Conservation (phyloP, 768 basidiomycete species). For the Trametes cubensis region DNA sequence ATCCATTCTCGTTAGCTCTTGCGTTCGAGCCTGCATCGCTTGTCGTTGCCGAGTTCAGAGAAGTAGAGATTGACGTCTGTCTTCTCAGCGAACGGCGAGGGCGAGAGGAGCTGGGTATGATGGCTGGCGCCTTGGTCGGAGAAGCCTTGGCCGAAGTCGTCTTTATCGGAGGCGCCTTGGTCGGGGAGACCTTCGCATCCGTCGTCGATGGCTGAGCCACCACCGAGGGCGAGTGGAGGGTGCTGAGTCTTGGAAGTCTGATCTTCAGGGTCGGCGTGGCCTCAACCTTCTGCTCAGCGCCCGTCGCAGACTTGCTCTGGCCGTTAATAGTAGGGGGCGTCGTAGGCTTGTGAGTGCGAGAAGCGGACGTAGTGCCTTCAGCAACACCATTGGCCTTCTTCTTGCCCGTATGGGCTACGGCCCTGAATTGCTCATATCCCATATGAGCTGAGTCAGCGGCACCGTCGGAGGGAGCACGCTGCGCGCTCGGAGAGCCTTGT, state of each 20-base stretch:
- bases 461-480: neutral
- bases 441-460: neutral
- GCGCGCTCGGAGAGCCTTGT: neutral
- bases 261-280: constrained; percentile 35
- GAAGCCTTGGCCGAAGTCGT: constrained; percentile 23
- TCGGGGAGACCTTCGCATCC: constrained; percentile 16
- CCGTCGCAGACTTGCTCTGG: constrained; percentile 27
- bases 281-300: constrained; percentile 23
- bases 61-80: constrained; percentile 26
- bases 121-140: constrained; percentile 15
- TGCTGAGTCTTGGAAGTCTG: constrained; percentile 31
- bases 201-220: constrained; percentile 5
- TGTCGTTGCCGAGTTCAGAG: constrained; percentile 26
- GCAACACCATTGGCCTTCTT: constrained; percentile 11
- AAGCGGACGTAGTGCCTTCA: neutral
- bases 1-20: constrained; percentile 18
- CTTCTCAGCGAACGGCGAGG: constrained; percentile 29
- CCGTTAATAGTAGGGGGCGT: constrained; percentile 17
- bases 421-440: neutral
- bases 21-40: too few relatives aligned
- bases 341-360: constrained; percentile 4
- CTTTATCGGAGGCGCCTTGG: constrained; percentile 10
- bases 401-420: neutral
- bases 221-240: constrained; percentile 19
- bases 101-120: constrained; percentile 9